Evolutionary conservation across 2,329 filamentous ascomycete genomes (phyloP).

Genomic region (Pseudogymnoascus verrucosus): DNA sequence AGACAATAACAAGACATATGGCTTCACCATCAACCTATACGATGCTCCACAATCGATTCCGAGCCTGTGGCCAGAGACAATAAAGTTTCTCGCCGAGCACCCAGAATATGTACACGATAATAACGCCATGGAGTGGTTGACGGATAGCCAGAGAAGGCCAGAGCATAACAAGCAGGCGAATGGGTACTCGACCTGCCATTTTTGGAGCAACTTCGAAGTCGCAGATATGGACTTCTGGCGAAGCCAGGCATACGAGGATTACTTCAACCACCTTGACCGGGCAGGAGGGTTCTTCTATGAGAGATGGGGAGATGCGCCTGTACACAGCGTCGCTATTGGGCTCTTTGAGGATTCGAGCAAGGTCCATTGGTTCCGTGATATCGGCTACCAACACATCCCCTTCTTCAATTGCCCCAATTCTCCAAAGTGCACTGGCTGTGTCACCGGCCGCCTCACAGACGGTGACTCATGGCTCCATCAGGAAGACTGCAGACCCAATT

Average conservation of each 20-base stretch:
- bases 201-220: slow-evolving; percentile 99
- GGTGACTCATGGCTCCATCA: slow-evolving; percentile 77
- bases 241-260: slow-evolving; percentile 82
- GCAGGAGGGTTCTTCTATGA: slow-evolving; percentile 98
- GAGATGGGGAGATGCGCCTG: slow-evolving; percentile 94
- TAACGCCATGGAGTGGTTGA: slow-evolving; percentile 82
- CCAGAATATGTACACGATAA: slow-evolving; percentile 73
- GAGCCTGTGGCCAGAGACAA: slow-evolving; percentile 89
- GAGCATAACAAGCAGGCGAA: slow-evolving; percentile 74
- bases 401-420: slow-evolving; percentile 99
- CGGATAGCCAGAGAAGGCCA: slow-evolving; percentile 67
- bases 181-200: slow-evolving; percentile 96
- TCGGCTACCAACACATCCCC: slow-evolving; percentile 95
- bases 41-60: slow-evolving; percentile 82
- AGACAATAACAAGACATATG: slow-evolving; percentile 97
- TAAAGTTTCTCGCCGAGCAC: slow-evolving; percentile 80
- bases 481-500: slow-evolving; percentile 91
- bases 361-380: slow-evolving; percentile 98
- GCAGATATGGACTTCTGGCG: slow-evolving; percentile 90
- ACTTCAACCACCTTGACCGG: slow-evolving; percentile 90
- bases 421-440: slow-evolving; percentile 82
- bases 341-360: slow-evolving; percentile 85
- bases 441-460: slow-evolving; percentile 80
- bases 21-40: slow-evolving; percentile 96
- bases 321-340: slow-evolving; percentile 88